Base-by-base conservation (phyloP, 441 rosid genomes). In the Euphorbia celastroides region DNA sequence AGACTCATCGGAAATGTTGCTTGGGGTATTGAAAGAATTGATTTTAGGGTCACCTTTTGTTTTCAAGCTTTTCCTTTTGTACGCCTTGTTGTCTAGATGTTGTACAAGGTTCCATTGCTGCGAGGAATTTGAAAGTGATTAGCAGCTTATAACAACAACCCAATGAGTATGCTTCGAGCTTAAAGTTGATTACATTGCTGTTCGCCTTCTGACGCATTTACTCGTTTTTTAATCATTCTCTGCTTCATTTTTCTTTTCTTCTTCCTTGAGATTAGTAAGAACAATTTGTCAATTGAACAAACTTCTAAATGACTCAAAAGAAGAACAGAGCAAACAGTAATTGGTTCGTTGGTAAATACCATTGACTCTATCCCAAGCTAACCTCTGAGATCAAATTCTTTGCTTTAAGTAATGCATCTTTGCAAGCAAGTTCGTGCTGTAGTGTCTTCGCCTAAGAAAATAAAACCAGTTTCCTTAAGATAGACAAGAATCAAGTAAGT, bases 351-450 rank as follows among this genome's bases (percentile, higher is more conserved):
- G 44, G 44, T 38, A 7, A 38, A 38, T 38, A n/a, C n/a, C n/a
- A n/a, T 38, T 9, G 44, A 38, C 9, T 34, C 38, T 34, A 34
- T 34, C 38, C 9, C 27, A 56, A 64, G 46, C 75, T 50, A 71
- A 86, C 89, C 86, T 78, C 41, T 25, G 36, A 62, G 60, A 74
- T 80, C 31, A 48, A 36, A 17, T 55, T 74, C 69, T 74, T 83
- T 27, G 79, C 83, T 78, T 83, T 86, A 50, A 84, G 80, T 70
- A 86, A 74, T 30, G 86, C 83, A 56, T 78, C 81, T 72, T 84
- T 84, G 84, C 91, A 79, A 48, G 67, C 70, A 44, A 86, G 77
- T 70, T 88, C 89, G 51, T 88, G 94, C 67, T 83, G 89, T 36
- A 88, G 73, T 52, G 78, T 72, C 72, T 80, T 86, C 68, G 76